These are phyloP conservation scores for Candida andamanensis DNA, from an alignment of 805 yeast genomes.

Conservation along the genomic window DNA sequence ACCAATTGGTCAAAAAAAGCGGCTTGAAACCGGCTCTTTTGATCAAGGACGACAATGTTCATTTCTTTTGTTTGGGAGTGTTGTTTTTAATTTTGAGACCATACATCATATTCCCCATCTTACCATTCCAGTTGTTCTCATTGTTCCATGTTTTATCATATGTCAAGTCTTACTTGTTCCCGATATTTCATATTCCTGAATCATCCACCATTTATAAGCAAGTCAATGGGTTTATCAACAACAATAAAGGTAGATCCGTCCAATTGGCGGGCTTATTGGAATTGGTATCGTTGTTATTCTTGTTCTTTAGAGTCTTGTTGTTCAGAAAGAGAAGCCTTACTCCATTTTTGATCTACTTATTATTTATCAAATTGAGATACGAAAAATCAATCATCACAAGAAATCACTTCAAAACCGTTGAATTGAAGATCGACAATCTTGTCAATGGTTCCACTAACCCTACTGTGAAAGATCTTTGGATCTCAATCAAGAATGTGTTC, in stretches of 20 bases:
- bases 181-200: constrained; percentile 42
- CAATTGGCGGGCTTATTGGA: constrained; percentile 37
- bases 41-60: constrained; percentile 57
- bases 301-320: constrained; percentile 49
- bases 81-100: constrained; percentile 49
- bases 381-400: constrained; percentile 74
- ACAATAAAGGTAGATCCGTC: constrained; percentile 33
- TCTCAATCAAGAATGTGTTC: constrained; percentile 25
- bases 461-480: constrained; percentile 33
- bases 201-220: constrained; percentile 31
- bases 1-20: constrained; percentile 42
- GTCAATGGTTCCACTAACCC: constrained; percentile 26
- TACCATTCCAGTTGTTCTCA: constrained; percentile 76
- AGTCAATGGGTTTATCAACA: constrained; percentile 30
- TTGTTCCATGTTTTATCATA: constrained; percentile 78
- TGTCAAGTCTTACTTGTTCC: constrained; percentile 58
- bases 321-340: constrained; percentile 62
- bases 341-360: constrained; percentile 46
- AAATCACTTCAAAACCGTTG: constrained; percentile 61
- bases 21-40: constrained; percentile 19
- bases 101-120: constrained; percentile 52
- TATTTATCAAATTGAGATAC: constrained; percentile 72
- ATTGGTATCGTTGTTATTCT: constrained; percentile 39
- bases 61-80: constrained; percentile 59
- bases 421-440: constrained; percentile 42